phyloP scores from a whole-genome alignment of 1,284 basidiomycete genomes.

The Cutaneotrichosporon sp. region DNA sequence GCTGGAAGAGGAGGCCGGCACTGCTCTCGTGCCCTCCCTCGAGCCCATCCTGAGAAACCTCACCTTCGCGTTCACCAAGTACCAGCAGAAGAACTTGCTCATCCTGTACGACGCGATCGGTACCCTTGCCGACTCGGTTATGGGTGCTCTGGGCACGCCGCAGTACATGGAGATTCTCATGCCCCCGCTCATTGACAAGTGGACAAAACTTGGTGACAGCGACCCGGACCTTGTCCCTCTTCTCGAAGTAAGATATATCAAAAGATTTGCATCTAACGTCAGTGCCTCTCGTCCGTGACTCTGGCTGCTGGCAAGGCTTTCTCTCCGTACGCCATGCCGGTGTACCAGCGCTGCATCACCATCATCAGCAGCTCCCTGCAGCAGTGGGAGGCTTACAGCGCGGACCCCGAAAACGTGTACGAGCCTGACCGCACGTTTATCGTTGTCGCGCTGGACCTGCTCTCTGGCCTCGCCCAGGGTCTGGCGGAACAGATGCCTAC shows the following conservation, averaged over 20 bases:
- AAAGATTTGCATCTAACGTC: constrained; percentile 15
- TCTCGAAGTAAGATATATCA: constrained; percentile 63
- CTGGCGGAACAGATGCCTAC: constrained; percentile 71
- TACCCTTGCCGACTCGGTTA: constrained; percentile 94
- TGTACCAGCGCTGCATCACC: constrained; percentile 84
- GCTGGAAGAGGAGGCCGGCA: constrained; percentile 92
- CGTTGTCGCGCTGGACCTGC: constrained; percentile 89
- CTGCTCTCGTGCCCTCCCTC: constrained; percentile 83
- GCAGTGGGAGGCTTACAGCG: constrained; percentile 60
- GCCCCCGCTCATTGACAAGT: constrained; percentile 86
- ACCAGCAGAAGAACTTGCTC: constrained; percentile 98
- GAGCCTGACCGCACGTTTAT: constrained; percentile 94
- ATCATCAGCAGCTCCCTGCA: constrained; percentile 78
- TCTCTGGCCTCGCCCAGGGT: constrained; percentile 93
- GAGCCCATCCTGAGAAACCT: constrained; percentile 92
- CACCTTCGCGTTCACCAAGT: constrained; percentile 93
- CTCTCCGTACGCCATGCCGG: constrained; percentile 77
- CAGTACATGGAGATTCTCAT: constrained; percentile 90
- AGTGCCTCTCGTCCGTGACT: constrained; percentile 96
- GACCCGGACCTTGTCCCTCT: constrained; percentile 92
- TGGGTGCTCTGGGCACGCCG: constrained; percentile 75
- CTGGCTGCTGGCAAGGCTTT: constrained; percentile 95
- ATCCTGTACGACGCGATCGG: constrained; percentile 98
- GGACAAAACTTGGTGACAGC: constrained; percentile 81
- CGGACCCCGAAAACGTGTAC: constrained; percentile 69